A percentile compares a stretch with the other conserved stretches of the same genome.
phyloP scores from a whole-genome alignment of 495 filamentous ascomycete genomes.

The Baudoinia panamericana region DNA sequence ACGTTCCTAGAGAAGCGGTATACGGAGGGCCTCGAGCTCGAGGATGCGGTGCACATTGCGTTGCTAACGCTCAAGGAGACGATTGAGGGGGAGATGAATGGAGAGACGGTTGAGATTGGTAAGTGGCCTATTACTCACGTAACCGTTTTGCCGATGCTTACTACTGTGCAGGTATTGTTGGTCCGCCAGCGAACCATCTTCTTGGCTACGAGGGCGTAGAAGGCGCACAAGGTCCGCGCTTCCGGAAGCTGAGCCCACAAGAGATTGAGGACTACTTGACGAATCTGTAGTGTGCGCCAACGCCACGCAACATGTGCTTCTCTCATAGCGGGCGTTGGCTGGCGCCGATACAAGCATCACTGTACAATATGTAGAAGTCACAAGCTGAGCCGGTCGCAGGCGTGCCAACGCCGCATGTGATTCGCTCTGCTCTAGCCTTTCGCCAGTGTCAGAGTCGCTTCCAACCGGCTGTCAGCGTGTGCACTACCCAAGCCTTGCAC shows the following conservation, averaged over 20 bases:
- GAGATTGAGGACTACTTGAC: conserved; percentile 99
- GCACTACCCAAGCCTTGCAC: too few relatives aligned
- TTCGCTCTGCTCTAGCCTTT: too few relatives aligned
- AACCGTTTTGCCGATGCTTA: neutral
- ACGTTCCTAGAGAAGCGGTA: conserved; percentile 98
- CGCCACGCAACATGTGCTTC: neutral
- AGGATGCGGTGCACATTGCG: conserved; percentile 98
- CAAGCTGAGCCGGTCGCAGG: too few relatives aligned
- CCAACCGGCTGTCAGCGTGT: too few relatives aligned
- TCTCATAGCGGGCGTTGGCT: too few relatives aligned
- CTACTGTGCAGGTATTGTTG: conserved; percentile 66
- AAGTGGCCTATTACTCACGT: conserved; percentile 24
- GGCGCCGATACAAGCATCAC: too few relatives aligned
- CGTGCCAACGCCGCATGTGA: too few relatives aligned
- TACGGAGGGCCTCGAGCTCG: conserved; percentile 89
- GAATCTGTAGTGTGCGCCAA: too few relatives aligned
- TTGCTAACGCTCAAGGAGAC: conserved; percentile 96
- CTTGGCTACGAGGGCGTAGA: conserved; percentile 89
- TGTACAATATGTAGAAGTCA: too few relatives aligned
- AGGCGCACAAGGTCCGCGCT: conserved; percentile 77
- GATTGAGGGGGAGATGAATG: conserved; percentile 98
- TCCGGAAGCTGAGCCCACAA: conserved; percentile 89
- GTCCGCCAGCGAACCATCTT: conserved; percentile 81
- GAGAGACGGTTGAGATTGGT: conserved; percentile 98
- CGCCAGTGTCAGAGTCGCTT: too few relatives aligned